phyloP scores from a whole-genome alignment of 129 eudicot species.

The Flaveria sonorensis region DNA sequence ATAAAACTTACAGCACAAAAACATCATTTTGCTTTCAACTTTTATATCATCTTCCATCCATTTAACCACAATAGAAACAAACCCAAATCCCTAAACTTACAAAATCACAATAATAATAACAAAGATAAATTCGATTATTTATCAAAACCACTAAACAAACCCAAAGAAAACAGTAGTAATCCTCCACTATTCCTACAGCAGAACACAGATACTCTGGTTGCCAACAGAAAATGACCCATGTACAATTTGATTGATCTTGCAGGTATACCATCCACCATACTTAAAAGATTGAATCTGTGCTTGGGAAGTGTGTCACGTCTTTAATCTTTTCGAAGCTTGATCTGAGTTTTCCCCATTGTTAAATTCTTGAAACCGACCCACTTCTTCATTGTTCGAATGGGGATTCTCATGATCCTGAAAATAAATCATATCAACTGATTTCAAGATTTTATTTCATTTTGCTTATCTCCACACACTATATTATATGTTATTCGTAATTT shows the following conservation, averaged over 20 bases:
- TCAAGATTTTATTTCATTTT: not conserved
- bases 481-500: too few relatives aligned
- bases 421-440: not conserved
- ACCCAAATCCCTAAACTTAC: conserved; percentile 28
- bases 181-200: conserved; percentile 23
- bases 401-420: conserved; percentile 56
- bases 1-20: not conserved
- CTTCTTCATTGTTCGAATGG: conserved; percentile 43
- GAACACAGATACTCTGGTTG: conserved; percentile 24
- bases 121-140: conserved; percentile 23
- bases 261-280: conserved; percentile 20
- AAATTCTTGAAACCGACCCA: conserved; percentile 48
- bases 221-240: conserved; percentile 36
- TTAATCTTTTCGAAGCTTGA: conserved; percentile 59
- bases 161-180: conserved; percentile 9
- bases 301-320: conserved; percentile 37
- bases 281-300: not conserved
- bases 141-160: conserved; percentile 26
- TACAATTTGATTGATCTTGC: conserved; percentile 34
- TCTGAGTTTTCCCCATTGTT: conserved; percentile 53
- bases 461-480: too few relatives aligned
- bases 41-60: conserved; percentile 25
- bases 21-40: not conserved
- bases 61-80: conserved; percentile 23
- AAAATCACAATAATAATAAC: conserved; percentile 24